A percentile compares a stretch with the other conserved stretches of the same genome.
These are phyloP conservation scores for Trametes cinnabarina DNA, from an alignment of 768 basidiomycete species.

Conservation along the genomic window DNA sequence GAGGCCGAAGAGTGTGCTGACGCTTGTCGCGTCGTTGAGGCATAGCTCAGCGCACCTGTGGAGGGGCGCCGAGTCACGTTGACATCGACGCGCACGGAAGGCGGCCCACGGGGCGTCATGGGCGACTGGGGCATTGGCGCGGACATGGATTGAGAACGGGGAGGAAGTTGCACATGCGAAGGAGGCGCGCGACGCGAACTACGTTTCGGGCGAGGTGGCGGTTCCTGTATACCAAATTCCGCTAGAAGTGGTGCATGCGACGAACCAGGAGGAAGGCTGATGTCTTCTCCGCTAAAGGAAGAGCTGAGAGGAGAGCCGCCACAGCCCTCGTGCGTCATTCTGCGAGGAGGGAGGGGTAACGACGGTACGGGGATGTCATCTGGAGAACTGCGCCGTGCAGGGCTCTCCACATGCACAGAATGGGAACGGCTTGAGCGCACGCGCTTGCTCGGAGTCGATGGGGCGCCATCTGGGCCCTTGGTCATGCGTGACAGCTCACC, in stretches of 20 bases:
- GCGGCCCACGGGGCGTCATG: conserved; percentile 19
- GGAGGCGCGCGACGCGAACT: conserved; percentile 23
- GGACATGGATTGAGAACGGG: conserved; percentile 17
- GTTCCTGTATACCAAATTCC: conserved; percentile 21
- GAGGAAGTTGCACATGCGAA: conserved; percentile 12
- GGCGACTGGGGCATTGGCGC: conserved; percentile 22
- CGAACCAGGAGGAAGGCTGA: conserved; percentile 35
- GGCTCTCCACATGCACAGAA: conserved; percentile 9
- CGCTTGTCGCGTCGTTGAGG: conserved; percentile 26
- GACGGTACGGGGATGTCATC: conserved; percentile 4
- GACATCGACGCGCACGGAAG: conserved; percentile 15
- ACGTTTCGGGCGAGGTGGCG: conserved; percentile 28
- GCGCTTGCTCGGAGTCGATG: background rate
- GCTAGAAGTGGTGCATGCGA: conserved; percentile 15
- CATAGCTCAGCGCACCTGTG: conserved; percentile 29
- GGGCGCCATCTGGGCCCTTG: conserved; percentile 1
- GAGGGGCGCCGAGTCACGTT: conserved; percentile 17
- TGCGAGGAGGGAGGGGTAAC: conserved; percentile 21
- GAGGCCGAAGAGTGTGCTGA: conserved; percentile 13
- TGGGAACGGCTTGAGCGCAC: conserved; percentile 14
- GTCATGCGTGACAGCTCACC: conserved; percentile 46
- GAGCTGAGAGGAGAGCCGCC: conserved; percentile 45
- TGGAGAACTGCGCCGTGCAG: background rate
- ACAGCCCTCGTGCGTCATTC: conserved; percentile 9
- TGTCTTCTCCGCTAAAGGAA: conserved; percentile 47